Conservation (phyloP, 1,139 yeast genomes). For the Taphrina communis region DNA sequence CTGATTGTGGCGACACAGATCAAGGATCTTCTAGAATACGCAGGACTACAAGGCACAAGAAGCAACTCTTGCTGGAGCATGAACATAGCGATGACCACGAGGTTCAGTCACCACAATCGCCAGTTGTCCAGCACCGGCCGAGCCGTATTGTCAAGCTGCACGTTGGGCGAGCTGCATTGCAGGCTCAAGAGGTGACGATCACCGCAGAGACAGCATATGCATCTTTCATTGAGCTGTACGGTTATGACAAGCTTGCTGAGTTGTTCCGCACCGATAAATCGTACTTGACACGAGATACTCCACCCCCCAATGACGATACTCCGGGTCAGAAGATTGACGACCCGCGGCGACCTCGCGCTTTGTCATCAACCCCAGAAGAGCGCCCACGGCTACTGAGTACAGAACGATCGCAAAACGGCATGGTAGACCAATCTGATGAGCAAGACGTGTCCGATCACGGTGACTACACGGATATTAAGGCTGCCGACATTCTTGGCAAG, state of each 20-base stretch:
- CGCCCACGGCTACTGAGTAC: neutral
- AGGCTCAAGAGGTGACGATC: neutral
- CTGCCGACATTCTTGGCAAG: neutral
- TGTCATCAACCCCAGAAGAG: neutral
- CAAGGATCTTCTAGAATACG: neutral
- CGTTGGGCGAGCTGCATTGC: neutral
- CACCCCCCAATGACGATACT: neutral
- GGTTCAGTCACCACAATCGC: neutral
- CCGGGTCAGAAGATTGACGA: neutral
- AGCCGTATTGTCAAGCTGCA: neutral
- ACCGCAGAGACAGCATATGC: neutral
- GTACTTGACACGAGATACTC: constrained; percentile 10
- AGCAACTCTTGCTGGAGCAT: neutral
- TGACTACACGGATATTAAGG: neutral
- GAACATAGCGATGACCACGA: neutral
- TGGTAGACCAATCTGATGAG: neutral
- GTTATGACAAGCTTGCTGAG: constrained; percentile 3
- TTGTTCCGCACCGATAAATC: constrained; percentile 5
- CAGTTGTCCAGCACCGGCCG: neutral
- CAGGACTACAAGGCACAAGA: neutral
- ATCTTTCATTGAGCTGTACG: neutral
- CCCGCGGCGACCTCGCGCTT: neutral
- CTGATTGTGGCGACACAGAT: neutral
- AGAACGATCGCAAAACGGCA: neutral
- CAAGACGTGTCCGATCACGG: too few species aligned